Conservation (phyloP, 345 rosid genomes). For the Trapa incisa region DNA sequence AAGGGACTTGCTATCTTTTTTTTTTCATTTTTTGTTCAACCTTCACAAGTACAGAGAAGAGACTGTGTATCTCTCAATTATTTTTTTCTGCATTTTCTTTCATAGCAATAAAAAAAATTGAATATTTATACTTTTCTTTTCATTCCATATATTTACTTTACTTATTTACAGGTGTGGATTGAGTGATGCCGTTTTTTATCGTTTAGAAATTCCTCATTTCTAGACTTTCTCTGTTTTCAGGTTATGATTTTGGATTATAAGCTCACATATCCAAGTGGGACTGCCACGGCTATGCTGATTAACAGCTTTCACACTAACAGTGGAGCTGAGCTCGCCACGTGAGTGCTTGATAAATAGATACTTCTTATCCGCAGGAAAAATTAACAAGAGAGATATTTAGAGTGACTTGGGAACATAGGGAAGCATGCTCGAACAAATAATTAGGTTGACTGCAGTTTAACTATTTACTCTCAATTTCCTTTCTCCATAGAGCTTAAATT, state of each 20-base stretch:
- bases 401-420: background rate
- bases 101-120: background rate
- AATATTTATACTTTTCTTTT: background rate
- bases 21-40: background rate
- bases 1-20: background rate
- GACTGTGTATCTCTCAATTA: background rate
- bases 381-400: background rate
- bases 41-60: background rate
- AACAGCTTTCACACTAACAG: constrained; percentile 80
- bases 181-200: background rate
- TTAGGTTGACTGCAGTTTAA: background rate
- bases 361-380: background rate
- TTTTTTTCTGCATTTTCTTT: too few species aligned
- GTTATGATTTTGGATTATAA: constrained; percentile 86
- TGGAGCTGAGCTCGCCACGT: constrained; percentile 96
- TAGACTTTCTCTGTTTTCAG: constrained; percentile 19
- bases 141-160: background rate
- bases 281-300: constrained; percentile 90
- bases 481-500: too few species aligned
- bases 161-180: background rate
- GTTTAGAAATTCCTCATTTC: background rate
- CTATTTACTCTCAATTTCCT: background rate
- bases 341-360: constrained; percentile 4
- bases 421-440: background rate
- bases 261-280: constrained; percentile 94